Evolutionary conservation across 768 basidiomycete genomes (phyloP), one percentile per base, ranked within the genome.

Genomic region (Cystobasidium onofrii): DNA sequence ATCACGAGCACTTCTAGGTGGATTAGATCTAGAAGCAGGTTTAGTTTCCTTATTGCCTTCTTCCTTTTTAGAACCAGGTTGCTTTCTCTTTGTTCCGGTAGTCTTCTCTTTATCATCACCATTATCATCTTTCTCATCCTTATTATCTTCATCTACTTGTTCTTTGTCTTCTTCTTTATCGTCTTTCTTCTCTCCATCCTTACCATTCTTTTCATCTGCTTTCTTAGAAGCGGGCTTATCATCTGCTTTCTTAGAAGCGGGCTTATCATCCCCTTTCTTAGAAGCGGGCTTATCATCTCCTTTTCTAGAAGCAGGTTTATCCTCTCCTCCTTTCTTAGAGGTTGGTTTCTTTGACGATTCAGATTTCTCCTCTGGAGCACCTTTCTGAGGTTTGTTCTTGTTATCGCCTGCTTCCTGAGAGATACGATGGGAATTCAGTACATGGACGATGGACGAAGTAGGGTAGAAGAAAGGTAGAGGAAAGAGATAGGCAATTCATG

Each of bases 71-170:
- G 65, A 25, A 43, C 25, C 52, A 9, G 71, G n/a, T 23, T 73
- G 78, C 85, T 86, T 62, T 81, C 81, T 81, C 87, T 88, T 54
- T 84, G 84, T 43, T 84, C 82, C 6, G 6, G 64, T 44, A 82
- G 84, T 27, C 84, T 84, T 27, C 83, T 80, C 20, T 82, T 82
- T 72, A 84, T 29, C 83, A 20, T 54, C 66, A 9, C 27, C 66
- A 33, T 54, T 29, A 6, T 55, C 63, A 1, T 64, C 46, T 29
- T 52, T 52, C 7, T 54, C 46, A 29, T 20, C 46, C 13, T 9
- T 39, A 43, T 13, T 18, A 46, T 70, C 64, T 25, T 15, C 64
- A 23, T 66, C 25, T n/a, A n/a, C 27, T 84, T 84, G 23, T 83
- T 80, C 18, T 82, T 82, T 72, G 84, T 27, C 83, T 7, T 46